phyloP scores from a whole-genome alignment of 345 rosid species.

The Carallia brachiata region DNA sequence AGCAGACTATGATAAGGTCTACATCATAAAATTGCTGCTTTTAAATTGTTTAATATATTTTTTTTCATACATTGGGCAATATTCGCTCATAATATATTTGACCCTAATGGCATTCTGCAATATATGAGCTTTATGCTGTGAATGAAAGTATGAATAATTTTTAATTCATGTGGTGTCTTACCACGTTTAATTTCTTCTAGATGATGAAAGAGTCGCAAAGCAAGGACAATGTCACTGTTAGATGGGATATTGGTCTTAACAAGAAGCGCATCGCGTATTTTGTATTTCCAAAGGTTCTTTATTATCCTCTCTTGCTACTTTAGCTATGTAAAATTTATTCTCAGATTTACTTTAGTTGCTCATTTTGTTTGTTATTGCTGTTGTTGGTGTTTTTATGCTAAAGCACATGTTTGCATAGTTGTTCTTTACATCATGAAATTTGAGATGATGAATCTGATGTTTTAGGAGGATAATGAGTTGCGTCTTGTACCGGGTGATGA shows the following conservation, averaged over 20 bases:
- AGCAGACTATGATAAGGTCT: slow-evolving; percentile 98
- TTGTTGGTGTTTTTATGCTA: not conserved
- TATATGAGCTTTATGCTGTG: too few relatives aligned
- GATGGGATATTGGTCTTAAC: slow-evolving; percentile 99
- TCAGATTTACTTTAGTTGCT: not conserved
- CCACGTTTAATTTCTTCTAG: slow-evolving; percentile 39
- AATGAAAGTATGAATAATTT: too few relatives aligned
- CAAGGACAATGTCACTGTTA: slow-evolving; percentile 90
- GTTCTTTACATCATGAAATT: slow-evolving; percentile 17
- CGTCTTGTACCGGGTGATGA: slow-evolving; percentile 98
- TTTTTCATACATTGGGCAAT: not conserved
- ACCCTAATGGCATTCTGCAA: too few relatives aligned
- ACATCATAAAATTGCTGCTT: slow-evolving; percentile 12
- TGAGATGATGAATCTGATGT: slow-evolving; percentile 22
- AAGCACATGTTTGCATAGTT: not conserved
- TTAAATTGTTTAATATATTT: slow-evolving; percentile 1
- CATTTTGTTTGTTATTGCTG: not conserved
- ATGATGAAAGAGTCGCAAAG: slow-evolving; percentile 99
- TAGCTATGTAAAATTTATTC: not conserved
- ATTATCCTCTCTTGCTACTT: slow-evolving; percentile 4
- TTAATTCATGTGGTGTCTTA: slow-evolving; percentile 12
- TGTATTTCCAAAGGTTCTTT: slow-evolving; percentile 86
- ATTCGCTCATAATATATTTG: not conserved
- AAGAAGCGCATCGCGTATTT: slow-evolving; percentile 95
- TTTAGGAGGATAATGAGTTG: slow-evolving; percentile 95